Base-by-base conservation (phyloP, 192 early-diverging fungal species). In the Rhizophagus prolifer region DNA sequence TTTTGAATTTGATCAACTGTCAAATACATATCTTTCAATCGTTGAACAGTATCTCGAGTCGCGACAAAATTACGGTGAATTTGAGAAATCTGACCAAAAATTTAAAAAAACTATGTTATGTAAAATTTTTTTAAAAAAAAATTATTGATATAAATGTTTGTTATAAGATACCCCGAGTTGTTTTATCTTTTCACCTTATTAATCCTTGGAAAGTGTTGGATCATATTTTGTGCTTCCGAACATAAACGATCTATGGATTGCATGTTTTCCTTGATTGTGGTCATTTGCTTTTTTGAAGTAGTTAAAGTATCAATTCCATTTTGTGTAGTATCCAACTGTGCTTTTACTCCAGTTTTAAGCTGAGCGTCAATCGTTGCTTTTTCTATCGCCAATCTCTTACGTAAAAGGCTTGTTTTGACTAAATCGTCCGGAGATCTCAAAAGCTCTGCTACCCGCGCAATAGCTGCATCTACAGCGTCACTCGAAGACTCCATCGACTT, bases 391-490 rank as follows among this genome's bases (percentile, higher is more conserved):
- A 96, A 88, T 79, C 95, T 95, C 72, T 91, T 89, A 71, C 92
- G 90, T 34, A 98, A 77, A 9, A 89, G 85, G 26, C 88, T 85
- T 12, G 97, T 91, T 78, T 93, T 96, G 83, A 92, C 92, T 23
- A 99, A 87, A 85, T 99, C 97, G 84, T 99, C 97, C 8, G 97
- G 97, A 83, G 96, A 94, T 61, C 91, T 88, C 58, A 99, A 86
- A 59, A 97, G 85, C 75, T 95, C 94, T 8, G 93, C 86, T 47
- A 98, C 86, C 28, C 92, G 87, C 75, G 91, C 85, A 62, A 96
- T 84, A 62, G 95, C 95, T 50, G 91, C 87, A 69, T 95, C 95
- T 58, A 83, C 81, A n/a, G 85, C 88, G 69, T 84, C 87, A 58
- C 64, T 67, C 30, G 75, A 67, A 34, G 75, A 65, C 30, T 76